Base-by-base conservation (phyloP, 225 moss, liverwort and hornwort species). In the Bryoerythrophyllum caledonicum region DNA sequence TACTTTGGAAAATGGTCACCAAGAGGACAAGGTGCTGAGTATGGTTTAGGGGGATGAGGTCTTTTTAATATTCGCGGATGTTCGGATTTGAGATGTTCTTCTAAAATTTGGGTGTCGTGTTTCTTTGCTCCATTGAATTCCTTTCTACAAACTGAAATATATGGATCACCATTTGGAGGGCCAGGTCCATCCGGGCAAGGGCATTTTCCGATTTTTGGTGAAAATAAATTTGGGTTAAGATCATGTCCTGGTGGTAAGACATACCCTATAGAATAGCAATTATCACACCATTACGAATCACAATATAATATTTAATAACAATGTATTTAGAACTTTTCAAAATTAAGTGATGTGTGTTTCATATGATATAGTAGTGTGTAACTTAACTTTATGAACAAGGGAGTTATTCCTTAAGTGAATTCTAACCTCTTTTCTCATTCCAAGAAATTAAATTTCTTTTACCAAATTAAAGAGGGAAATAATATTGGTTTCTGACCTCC, bases 191-290 rank as follows among this genome's bases (percentile, higher is more conserved):
- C 44, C 19, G 71, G 26, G 46, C 85, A 85, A 6, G 52, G 1
- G n/a, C 85, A 82, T 41, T 78, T 75, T 44, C 85, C 85, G 63
- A 82, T 85, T 79, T 82, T 85, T 19, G 85, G 85, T 68, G 85
- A 85, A 7, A 85, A 82, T 60, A 66, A n/a, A 13, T 78, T 81
- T n/a, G 16, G 67, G n/a, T 84, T 74, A 17, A 81, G 8, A 7
- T 63, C 7, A 9, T 58, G 21, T 26, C 72, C 64, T 0, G 46
- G 64, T 20, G 78, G 81, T 37, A 85, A 8, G 37, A 82, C n/a
- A 23, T 23, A 63, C 1, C 78, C 85, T 85, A 21, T 0, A 3
- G n/a, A 48, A 11, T 37, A 4, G 30, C 19, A 15, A 38, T 1
- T 14, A 1, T 0, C 0, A 15, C 3, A 2, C 7, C 0, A 13